These are phyloP conservation scores for Wallemia hederae DNA, from an alignment of 1,284 basidiomycete species.

Conservation along the genomic window DNA sequence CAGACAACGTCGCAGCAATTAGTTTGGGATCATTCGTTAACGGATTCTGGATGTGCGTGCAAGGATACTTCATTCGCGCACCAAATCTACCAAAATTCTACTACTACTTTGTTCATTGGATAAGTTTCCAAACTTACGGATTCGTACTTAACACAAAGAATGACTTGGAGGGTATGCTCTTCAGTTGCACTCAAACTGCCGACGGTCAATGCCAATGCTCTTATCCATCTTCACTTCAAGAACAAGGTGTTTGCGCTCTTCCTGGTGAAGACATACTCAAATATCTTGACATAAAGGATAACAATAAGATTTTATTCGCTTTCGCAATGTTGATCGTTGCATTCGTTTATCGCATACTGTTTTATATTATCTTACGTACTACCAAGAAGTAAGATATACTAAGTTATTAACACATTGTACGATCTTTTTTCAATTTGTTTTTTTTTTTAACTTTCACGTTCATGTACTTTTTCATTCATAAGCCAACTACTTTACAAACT, in stretches of 20 bases:
- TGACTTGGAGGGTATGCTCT: slow-evolving; percentile 24
- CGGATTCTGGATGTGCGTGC: slow-evolving; percentile 30
- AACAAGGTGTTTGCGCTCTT: slow-evolving; percentile 11
- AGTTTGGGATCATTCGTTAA: slow-evolving; percentile 28
- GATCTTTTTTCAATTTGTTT: not conserved
- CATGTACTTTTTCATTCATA: not conserved
- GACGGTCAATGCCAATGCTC: slow-evolving; percentile 13
- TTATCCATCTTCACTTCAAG: slow-evolving; percentile 12
- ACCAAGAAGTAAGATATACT: not conserved
- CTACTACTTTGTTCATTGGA: slow-evolving; percentile 27
- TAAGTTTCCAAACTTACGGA: slow-evolving; percentile 19
- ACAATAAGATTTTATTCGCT: slow-evolving; percentile 10
- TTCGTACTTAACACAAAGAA: slow-evolving; percentile 20
- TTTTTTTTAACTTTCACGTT: not conserved
- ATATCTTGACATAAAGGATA: slow-evolving; percentile 9
- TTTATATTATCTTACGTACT: slow-evolving; percentile 7
- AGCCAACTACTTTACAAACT: not conserved
- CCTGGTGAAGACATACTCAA: slow-evolving; percentile 15
- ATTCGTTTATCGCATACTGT: slow-evolving; percentile 13
- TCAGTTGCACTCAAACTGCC: slow-evolving; percentile 17
- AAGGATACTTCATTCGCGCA: slow-evolving; percentile 22
- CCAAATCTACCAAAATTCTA: slow-evolving; percentile 27
- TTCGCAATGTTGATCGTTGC: slow-evolving; percentile 15
- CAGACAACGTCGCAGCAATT: slow-evolving; percentile 31
- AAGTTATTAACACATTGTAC: not conserved